Evolutionary conservation across 352 stramenopile species (phyloP).

Genomic region (Globisporangium nunn): DNA sequence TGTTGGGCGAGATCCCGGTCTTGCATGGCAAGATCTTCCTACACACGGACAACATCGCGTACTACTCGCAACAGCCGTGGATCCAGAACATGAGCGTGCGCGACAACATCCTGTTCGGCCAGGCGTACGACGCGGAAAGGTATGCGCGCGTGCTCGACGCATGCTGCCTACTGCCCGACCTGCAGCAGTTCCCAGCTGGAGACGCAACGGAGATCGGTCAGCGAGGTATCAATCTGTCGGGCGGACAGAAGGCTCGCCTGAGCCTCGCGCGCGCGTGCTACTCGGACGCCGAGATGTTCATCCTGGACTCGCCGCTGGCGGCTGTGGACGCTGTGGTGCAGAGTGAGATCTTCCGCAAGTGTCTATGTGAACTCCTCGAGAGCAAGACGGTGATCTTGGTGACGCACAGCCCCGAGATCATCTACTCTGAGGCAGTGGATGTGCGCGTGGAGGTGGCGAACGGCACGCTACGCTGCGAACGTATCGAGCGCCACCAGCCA

Average conservation of each 20-base stretch:
- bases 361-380: constrained; percentile 28
- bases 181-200: background rate
- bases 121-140: background rate
- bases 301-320: constrained; percentile 92
- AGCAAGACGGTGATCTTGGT: constrained; percentile 85
- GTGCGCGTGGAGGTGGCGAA: constrained; percentile 2
- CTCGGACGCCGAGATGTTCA: constrained; percentile 49
- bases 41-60: constrained; percentile 28
- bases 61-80: constrained; percentile 86
- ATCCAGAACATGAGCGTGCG: constrained; percentile 92
- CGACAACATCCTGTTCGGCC: constrained; percentile 93
- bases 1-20: constrained; percentile 75
- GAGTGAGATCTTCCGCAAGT: constrained; percentile 85
- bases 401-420: constrained; percentile 85
- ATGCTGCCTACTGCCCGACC: background rate
- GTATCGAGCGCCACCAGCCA: too few species aligned
- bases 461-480: background rate
- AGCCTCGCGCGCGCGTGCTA: constrained; percentile 65
- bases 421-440: constrained; percentile 18
- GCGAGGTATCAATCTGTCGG: too few species aligned
- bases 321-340: constrained; percentile 94
- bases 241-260: too few species aligned
- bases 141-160: background rate
- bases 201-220: background rate
- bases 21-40: constrained; percentile 27